Evolutionary conservation across 2,329 filamentous ascomycete genomes (phyloP).

Genomic region (Incumbomyces lentus): DNA sequence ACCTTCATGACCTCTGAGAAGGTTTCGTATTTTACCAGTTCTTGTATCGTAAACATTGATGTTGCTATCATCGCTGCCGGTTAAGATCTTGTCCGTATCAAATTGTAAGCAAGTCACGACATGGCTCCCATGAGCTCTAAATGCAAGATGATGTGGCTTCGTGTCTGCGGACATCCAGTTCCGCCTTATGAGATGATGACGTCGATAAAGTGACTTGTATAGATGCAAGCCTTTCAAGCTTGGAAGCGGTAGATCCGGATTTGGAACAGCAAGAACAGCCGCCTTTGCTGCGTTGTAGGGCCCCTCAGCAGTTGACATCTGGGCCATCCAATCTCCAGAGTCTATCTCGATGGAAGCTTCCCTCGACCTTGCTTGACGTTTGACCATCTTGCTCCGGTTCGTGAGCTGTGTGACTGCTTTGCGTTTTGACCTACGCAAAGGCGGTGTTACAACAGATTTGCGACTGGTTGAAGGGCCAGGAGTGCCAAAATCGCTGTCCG

Average conservation of each 20-base stretch:
- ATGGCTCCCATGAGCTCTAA: constrained; percentile 89
- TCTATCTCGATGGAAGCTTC: constrained; percentile 30
- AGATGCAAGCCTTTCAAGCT: constrained; percentile 76
- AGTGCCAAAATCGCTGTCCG: constrained; percentile 27
- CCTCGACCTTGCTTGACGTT: constrained; percentile 43
- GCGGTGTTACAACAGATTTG: constrained; percentile 12
- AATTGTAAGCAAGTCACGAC: constrained; percentile 98
- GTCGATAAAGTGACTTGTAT: constrained; percentile 91
- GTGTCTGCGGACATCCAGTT: constrained; percentile 81
- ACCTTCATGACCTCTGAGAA: constrained; percentile 85
- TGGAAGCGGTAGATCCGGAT: constrained; percentile 67
- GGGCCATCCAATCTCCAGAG: constrained; percentile 36
- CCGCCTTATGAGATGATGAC: constrained; percentile 79
- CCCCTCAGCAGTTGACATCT: constrained; percentile 55
- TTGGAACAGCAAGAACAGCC: constrained; percentile 70
- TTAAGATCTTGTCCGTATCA: constrained; percentile 95
- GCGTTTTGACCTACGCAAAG: constrained; percentile 32
- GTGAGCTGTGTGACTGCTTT: constrained; percentile 36
- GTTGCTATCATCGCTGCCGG: constrained; percentile 91
- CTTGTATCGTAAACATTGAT: constrained; percentile 98
- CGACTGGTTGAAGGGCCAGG: constrained; percentile 9
- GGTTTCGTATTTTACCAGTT: constrained; percentile 73
- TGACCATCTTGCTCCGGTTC: constrained; percentile 43
- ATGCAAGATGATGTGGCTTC: constrained; percentile 83
- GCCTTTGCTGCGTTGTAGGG: constrained; percentile 78